Base-by-base conservation (phyloP, 257 asterid genomes). In the Perilla frutescens region DNA sequence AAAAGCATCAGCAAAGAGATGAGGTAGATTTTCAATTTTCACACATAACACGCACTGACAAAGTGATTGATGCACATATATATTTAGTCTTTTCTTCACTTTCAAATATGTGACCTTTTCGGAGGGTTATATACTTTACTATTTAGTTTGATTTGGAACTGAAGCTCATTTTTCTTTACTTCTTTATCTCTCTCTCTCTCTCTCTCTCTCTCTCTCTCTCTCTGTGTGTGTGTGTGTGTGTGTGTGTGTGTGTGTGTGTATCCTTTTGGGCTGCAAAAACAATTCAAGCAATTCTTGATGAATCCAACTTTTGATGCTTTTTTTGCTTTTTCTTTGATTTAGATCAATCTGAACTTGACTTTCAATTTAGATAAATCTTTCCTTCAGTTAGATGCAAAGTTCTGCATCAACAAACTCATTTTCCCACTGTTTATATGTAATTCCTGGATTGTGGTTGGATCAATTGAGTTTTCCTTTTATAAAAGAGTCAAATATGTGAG, bases 21-120 rank as follows among this genome's bases (percentile, higher is more conserved):
- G 73, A 74, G 79, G 79, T 74, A 74, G 54, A 64, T 0, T 4
- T 54, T 39, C 29, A 13, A 32, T 8, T 60, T 59, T 71, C n/a
- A 15, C 68, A 62, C 43, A 14, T n/a, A 3, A n/a, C 51, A 48
- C 32, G 36, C 29, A 58, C 1, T 58, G 9, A 45, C 20, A 0
- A 45, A 45, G 26, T 59, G 68, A 34, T 45, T 3, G 2, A 1
- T 50, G 29, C 10, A 13, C 57, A 26, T 70, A 10, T 45, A 29
- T 29, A 6, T 13, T 7, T 32, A 15, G 39, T 56, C 37, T 57
- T 57, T 26, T 45, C 63, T 49, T 72, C 58, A 45, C 20, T 66
- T 72, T 43, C 12, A 53, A 40, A 4, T 53, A 15, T 68, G 72
- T 1, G 66, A 26, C n/a, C 1, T 13, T 12, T 13, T 63, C 6